Base-by-base conservation (phyloP, 495 filamentous ascomycete species). In the Podospora pseudoanserina region DNA sequence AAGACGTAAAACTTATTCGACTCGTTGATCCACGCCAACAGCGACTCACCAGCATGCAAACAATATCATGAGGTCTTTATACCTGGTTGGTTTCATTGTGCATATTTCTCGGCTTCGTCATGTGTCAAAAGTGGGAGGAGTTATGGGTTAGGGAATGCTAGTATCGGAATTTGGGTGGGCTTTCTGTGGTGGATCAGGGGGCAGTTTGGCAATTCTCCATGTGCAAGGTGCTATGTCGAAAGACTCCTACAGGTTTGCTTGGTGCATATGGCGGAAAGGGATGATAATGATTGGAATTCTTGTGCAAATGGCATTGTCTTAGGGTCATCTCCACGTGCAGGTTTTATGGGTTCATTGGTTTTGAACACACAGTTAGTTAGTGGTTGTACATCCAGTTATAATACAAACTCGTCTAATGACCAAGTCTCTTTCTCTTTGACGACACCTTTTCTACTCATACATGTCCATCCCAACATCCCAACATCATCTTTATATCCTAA, bases 1-100 rank as follows among this genome's bases (percentile, higher is more conserved):
- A 83, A 65, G 94, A 98, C 78, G 93, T 97, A 64, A 89, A 88
- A 69, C 89, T 98, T 63, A 92, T 91, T 75, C 89, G 91, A 89
- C 77, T 88, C 67, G 82, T 78, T 55, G 90, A 91, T 74, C 90
- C 90, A 49, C 81, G 84, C 56, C 84, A 86, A 66, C 78, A 75
- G 55, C 78, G 71, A 11, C 76, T 87, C 34, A 71, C 78, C 58
- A 76, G 80, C 54, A 75, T 75, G 65, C 80, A 32, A 73, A 64
- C 19, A 73, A 64, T 18, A n/a, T 20, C 28, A 19, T 58, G 55
- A 16, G 39, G 39, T 11, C 39, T 49, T 49, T 16, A 9, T 6
- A 5, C 5, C 7, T 49, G 39, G 9, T 49, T 49, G 39, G 9
- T 16, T 6, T 49, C 39, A 16, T 16, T 13, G 39, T 13, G 18